A percentile compares a stretch with the other conserved stretches of the same genome.
phyloP scores from a whole-genome alignment of 2,329 filamentous ascomycete genomes.

The Aspergillus vadensis region DNA sequence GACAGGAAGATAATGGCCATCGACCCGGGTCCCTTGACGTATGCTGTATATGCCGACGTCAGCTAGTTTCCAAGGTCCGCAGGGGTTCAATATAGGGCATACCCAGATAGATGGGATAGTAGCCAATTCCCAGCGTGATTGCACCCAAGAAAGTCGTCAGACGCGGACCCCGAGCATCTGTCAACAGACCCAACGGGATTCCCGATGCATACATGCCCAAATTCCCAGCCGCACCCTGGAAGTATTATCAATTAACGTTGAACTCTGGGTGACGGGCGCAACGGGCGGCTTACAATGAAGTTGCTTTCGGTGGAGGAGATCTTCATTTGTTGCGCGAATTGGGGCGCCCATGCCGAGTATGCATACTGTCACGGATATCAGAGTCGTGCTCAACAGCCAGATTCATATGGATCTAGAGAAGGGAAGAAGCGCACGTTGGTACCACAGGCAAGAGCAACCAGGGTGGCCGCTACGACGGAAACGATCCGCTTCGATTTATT shows the following conservation, averaged over 20 bases:
- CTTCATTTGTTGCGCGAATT: conserved; percentile 83
- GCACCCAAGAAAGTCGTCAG: conserved; percentile 76
- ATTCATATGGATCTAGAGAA: conserved; percentile 8
- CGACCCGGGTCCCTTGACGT: conserved; percentile 65
- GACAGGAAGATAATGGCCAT: conserved; percentile 64
- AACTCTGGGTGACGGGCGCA: conserved; percentile 3
- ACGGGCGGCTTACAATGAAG: conserved; percentile 66
- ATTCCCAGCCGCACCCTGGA: conserved; percentile 56
- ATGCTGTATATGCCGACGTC: conserved; percentile 56
- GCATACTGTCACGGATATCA: conserved; percentile 69
- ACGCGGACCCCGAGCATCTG: conserved; percentile 79
- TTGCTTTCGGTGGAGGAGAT: conserved; percentile 93
- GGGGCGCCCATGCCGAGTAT: conserved; percentile 96
- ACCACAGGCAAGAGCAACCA: conserved; percentile 84
- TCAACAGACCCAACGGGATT: conserved; percentile 83
- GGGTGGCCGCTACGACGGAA: conserved; percentile 81
- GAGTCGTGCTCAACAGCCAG: conserved; percentile 4
- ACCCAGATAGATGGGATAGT: conserved; percentile 76
- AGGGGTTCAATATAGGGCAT: conserved; percentile 16
- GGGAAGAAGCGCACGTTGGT: conserved; percentile 67
- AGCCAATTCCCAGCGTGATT: conserved; percentile 72
- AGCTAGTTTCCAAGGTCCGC: conserved; percentile 11
- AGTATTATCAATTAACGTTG: background rate
- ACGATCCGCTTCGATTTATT: conserved; percentile 64
- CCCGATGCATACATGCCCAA: conserved; percentile 92